Conservation (phyloP, 2,329 filamentous ascomycete genomes). For the Penicillium sp. region DNA sequence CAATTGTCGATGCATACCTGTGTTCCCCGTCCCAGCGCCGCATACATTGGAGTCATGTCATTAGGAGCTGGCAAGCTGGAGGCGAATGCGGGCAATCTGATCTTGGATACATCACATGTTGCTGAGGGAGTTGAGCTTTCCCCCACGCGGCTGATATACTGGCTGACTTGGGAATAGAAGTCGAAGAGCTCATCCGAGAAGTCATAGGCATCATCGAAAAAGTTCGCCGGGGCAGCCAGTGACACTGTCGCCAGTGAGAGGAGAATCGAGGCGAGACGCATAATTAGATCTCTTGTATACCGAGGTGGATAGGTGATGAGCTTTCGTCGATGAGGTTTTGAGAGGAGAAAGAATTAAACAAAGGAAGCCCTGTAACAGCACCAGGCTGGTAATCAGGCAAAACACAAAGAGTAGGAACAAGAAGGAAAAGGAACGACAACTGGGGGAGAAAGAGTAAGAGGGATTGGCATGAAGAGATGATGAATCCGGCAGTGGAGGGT, state of each 20-base stretch:
- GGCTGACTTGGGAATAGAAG: constrained; percentile 49
- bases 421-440: constrained; percentile 22
- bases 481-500: constrained; percentile 20
- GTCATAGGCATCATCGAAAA: constrained; percentile 42
- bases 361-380: constrained; percentile 20
- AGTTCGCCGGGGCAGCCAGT: constrained; percentile 42
- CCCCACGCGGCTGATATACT: constrained; percentile 43
- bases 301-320: not conserved
- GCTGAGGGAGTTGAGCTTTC: constrained; percentile 26
- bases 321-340: not conserved
- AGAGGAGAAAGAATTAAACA: constrained; percentile 1
- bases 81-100: constrained; percentile 55
- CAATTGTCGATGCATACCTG: constrained; percentile 46
- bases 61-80: constrained; percentile 65
- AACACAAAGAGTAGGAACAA: constrained; percentile 7
- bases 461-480: constrained; percentile 21
- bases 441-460: constrained; percentile 8
- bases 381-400: constrained; percentile 17
- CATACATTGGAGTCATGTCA: constrained; percentile 72
- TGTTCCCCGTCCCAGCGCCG: constrained; percentile 85
- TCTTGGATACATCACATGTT: constrained; percentile 44
- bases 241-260: constrained; percentile 41
- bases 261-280: constrained; percentile 35
- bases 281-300: constrained; percentile 27
- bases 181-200: constrained; percentile 50